These are phyloP conservation scores for Bauhinia variegata DNA, from an alignment of 306 rosid genomes.

Conservation along the genomic window DNA sequence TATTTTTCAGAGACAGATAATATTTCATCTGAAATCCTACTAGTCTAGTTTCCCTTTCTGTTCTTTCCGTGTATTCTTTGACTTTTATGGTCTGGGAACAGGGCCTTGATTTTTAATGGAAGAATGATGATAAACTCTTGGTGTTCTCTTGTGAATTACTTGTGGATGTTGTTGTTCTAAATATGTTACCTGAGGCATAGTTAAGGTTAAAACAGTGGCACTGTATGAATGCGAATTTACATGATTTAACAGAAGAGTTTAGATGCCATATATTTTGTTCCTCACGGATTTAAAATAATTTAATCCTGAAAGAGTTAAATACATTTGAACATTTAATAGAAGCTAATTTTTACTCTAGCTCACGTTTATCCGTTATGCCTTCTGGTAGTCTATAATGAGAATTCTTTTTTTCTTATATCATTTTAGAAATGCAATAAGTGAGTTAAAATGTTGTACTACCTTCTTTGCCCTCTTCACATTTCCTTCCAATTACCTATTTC, in stretches of 20 bases:
- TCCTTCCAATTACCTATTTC: conserved; percentile 4
- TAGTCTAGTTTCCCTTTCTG: no score
- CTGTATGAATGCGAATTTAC: background rate
- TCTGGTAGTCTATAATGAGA: background rate
- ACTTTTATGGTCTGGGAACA: no score
- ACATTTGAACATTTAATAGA: conserved; percentile 9
- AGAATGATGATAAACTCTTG: no score
- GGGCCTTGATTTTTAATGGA: no score
- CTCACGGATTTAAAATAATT: background rate
- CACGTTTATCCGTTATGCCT: conserved; percentile 14
- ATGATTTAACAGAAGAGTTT: background rate
- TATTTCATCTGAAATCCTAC: no score
- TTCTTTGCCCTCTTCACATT: no score
- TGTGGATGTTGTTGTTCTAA: no score
- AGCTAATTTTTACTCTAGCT: background rate
- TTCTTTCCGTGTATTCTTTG: no score
- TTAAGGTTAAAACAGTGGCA: no score
- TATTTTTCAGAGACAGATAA: no score
- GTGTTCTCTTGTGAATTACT: no score
- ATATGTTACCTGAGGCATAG: no score
- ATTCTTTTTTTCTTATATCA: background rate
- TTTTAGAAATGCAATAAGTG: conserved; percentile 7
- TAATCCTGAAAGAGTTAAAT: background rate
- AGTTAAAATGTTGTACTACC: background rate
- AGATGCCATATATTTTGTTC: conserved; percentile 3